These are phyloP conservation scores for Metschnikowia dekortorum DNA, from an alignment of 805 yeast species.

Conservation along the genomic window DNA sequence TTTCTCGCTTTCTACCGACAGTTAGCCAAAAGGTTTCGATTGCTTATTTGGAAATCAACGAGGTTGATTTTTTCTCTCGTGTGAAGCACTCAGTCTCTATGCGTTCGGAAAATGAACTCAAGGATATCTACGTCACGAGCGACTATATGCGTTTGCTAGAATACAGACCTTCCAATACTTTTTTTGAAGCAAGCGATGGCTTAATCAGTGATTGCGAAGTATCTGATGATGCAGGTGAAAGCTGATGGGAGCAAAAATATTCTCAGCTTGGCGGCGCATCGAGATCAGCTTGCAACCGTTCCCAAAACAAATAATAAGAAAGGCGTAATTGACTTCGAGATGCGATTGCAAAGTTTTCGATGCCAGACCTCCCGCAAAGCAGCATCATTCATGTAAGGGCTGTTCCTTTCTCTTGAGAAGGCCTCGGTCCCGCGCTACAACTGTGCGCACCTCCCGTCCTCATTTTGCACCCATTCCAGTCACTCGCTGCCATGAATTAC, in stretches of 20 bases:
- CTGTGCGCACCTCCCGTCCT: background rate
- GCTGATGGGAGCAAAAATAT: background rate
- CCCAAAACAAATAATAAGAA: too few species aligned
- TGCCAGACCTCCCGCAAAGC: background rate
- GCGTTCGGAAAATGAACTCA: conserved; percentile 18
- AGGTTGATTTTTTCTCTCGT: conserved; percentile 29
- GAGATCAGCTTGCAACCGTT: background rate
- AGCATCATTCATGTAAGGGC: background rate
- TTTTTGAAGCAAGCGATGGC: background rate
- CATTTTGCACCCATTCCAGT: conserved; percentile 1
- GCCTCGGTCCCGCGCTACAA: background rate
- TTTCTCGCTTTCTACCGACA: background rate
- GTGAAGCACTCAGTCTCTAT: conserved; percentile 24
- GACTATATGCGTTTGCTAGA: background rate
- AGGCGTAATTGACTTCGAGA: too few species aligned
- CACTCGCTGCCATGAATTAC: conserved; percentile 1
- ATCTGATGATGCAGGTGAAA: too few species aligned
- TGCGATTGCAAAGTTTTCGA: background rate
- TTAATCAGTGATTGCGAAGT: background rate
- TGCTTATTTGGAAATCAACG: conserved; percentile 26
- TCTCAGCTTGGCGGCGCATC: background rate
- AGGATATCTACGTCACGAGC: conserved; percentile 20
- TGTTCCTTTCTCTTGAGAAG: background rate
- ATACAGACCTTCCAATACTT: background rate
- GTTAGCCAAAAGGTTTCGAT: conserved; percentile 11